Conservation (phyloP, 768 basidiomycete species). For the Kwoniella sp. region DNA sequence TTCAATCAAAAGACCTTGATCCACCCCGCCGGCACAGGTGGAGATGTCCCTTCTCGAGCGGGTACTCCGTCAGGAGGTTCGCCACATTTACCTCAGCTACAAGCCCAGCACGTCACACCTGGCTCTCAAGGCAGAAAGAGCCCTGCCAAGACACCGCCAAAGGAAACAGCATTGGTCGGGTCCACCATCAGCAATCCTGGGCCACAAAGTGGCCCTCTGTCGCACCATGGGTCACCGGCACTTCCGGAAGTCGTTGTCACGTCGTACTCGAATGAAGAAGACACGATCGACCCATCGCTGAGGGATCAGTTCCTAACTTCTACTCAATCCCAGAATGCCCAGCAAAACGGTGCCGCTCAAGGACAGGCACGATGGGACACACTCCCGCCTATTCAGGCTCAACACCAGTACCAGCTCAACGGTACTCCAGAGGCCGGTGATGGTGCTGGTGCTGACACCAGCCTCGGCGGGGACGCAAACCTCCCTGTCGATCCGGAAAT, state of each 20-base stretch:
- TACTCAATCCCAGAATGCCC: neutral
- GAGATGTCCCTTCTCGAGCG: neutral
- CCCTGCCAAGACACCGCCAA: neutral
- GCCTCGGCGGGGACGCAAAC: neutral
- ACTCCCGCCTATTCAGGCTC: neutral
- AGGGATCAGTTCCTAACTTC: neutral
- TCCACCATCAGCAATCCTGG: neutral
- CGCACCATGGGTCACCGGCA: neutral
- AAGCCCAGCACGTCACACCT: neutral
- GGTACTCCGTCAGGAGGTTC: neutral
- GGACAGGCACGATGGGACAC: neutral
- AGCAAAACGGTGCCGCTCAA: neutral
- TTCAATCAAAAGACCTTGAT: neutral
- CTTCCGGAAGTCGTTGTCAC: neutral
- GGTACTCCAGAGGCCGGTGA: neutral
- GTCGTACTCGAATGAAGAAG: neutral
- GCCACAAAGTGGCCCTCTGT: neutral
- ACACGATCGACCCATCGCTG: neutral
- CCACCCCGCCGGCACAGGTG: neutral
- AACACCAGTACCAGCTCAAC: neutral
- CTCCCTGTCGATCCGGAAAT: constrained; percentile 1
- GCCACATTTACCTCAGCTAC: constrained; percentile 3
- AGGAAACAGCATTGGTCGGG: neutral
- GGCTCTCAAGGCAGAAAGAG: constrained; percentile 4
- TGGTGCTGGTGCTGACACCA: neutral